A percentile compares a stretch with the other conserved stretches of the same genome.
phyloP scores from a whole-genome alignment of 768 basidiomycete species.

The Cystoderma amianthinum region DNA sequence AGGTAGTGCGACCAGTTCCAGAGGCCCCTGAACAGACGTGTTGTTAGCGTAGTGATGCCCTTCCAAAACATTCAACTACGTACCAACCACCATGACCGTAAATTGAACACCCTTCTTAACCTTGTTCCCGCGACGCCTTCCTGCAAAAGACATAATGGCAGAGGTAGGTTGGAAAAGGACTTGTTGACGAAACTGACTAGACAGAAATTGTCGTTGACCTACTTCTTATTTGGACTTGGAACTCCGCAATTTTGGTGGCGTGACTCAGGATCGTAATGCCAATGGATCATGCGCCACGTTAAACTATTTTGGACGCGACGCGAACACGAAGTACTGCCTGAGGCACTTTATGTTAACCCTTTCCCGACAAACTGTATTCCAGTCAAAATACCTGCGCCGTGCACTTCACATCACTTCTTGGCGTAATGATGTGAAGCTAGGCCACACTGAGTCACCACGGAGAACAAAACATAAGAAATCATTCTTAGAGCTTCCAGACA shows the following conservation, averaged over 20 bases:
- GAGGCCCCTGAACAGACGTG: slow-evolving; percentile 67
- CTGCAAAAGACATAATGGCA: slow-evolving; percentile 72
- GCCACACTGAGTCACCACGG: no score
- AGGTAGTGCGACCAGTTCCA: slow-evolving; percentile 95
- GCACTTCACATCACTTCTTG: no score
- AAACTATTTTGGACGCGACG: no score
- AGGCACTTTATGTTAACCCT: no score
- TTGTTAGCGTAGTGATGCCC: slow-evolving; percentile 7
- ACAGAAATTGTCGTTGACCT: slow-evolving; percentile 20
- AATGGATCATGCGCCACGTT: no score
- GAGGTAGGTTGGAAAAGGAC: slow-evolving; percentile 13
- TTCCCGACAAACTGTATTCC: no score
- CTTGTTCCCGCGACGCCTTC: slow-evolving; percentile 85
- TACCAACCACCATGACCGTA: slow-evolving; percentile 97
- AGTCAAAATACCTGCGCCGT: no score
- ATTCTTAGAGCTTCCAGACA: slow-evolving; percentile 50
- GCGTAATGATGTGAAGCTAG: no score
- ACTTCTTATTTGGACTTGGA: slow-evolving; percentile 23
- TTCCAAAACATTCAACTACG: slow-evolving; percentile 23
- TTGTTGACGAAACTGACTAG: slow-evolving; percentile 17
- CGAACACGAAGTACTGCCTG: no score
- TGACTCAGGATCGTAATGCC: slow-evolving; percentile 15
- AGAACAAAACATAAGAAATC: no score
- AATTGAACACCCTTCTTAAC: slow-evolving; percentile 99
- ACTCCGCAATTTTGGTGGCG: slow-evolving; percentile 29